These are phyloP conservation scores for Ceratocystis cubensis DNA, from an alignment of 2,329 filamentous ascomycete genomes.

Conservation along the genomic window DNA sequence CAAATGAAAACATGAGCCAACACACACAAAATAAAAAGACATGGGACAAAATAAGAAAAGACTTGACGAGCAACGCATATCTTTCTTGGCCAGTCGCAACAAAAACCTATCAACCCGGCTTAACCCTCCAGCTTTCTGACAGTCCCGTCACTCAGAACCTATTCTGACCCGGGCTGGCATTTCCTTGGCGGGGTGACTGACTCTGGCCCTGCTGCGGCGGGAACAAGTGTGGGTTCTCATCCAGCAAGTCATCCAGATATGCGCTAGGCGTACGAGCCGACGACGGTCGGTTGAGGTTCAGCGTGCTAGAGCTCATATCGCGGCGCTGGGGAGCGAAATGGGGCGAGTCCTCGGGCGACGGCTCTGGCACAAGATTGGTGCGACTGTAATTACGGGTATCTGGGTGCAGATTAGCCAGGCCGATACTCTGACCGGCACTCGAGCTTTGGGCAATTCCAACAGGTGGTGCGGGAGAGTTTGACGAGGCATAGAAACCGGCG, in stretches of 20 bases:
- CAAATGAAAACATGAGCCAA: neutral
- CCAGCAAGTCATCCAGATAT: slow-evolving; percentile 80
- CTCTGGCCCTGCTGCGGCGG: slow-evolving; percentile 26
- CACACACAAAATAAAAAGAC: neutral
- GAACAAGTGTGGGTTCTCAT: slow-evolving; percentile 50
- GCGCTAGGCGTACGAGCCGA: slow-evolving; percentile 63
- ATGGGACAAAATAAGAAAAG: neutral
- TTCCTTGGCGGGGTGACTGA: slow-evolving; percentile 5
- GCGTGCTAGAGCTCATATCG: slow-evolving; percentile 49
- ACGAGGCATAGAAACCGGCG: slow-evolving; percentile 77
- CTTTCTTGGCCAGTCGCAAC: too few relatives aligned
- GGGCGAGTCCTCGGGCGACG: slow-evolving; percentile 55
- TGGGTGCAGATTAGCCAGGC: slow-evolving; percentile 48
- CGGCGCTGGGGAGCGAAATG: slow-evolving; percentile 35
- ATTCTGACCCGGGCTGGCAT: slow-evolving; percentile 4
- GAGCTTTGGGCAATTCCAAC: slow-evolving; percentile 29
- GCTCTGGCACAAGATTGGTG: slow-evolving; percentile 32
- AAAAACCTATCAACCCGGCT: too few relatives aligned
- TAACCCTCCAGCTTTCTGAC: neutral
- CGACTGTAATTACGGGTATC: slow-evolving; percentile 40
- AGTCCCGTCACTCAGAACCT: neutral
- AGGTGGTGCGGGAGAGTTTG: slow-evolving; percentile 38
- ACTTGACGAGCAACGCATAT: too few relatives aligned
- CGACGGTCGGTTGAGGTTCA: slow-evolving; percentile 51
- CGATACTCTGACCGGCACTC: slow-evolving; percentile 38